phyloP scores from a whole-genome alignment of 768 basidiomycete genomes.

The Flagelloscypha sp. region DNA sequence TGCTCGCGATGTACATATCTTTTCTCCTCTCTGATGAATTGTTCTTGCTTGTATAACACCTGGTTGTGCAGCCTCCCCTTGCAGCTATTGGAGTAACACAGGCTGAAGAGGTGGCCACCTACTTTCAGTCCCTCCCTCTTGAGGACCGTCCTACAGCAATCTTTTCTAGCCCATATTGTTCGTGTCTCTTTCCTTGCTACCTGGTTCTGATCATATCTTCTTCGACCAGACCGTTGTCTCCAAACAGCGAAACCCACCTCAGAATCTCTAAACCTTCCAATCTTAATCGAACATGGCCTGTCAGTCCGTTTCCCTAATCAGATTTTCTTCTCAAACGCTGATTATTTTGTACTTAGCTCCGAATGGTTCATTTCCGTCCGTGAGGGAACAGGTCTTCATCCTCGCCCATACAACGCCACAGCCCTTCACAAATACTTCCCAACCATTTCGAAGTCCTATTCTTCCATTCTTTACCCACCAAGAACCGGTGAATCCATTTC shows the following conservation, averaged over 20 bases:
- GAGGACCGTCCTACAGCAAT: conserved; percentile 67
- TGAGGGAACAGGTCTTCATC: conserved; percentile 64
- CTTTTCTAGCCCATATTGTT: conserved; percentile 82
- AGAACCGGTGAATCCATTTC: conserved; percentile 65
- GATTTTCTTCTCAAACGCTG: too few species aligned
- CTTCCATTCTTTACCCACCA: conserved; percentile 57
- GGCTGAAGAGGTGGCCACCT: conserved; percentile 61
- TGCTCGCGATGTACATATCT: conserved; percentile 54
- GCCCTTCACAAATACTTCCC: conserved; percentile 48
- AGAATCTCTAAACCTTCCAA: conserved; percentile 51
- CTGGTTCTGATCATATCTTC: conserved; percentile 1
- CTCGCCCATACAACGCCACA: conserved; percentile 54
- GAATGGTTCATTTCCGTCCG: conserved; percentile 76
- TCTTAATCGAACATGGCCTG: conserved; percentile 70
- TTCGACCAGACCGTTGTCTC: conserved; percentile 68
- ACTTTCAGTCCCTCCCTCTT: conserved; percentile 56
- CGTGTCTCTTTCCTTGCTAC: conserved; percentile 13
- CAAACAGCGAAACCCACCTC: conserved; percentile 70
- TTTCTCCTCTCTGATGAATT: neutral
- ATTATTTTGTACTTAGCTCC: conserved; percentile 49
- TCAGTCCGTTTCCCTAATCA: too few species aligned
- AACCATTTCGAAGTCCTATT: conserved; percentile 37
- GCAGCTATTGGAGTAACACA: too few species aligned
- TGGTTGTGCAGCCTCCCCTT: conserved; percentile 1
- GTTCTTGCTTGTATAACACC: neutral